These are phyloP conservation scores for Lumnitzera racemosa DNA, from an alignment of 345 rosid species.

Conservation along the genomic window DNA sequence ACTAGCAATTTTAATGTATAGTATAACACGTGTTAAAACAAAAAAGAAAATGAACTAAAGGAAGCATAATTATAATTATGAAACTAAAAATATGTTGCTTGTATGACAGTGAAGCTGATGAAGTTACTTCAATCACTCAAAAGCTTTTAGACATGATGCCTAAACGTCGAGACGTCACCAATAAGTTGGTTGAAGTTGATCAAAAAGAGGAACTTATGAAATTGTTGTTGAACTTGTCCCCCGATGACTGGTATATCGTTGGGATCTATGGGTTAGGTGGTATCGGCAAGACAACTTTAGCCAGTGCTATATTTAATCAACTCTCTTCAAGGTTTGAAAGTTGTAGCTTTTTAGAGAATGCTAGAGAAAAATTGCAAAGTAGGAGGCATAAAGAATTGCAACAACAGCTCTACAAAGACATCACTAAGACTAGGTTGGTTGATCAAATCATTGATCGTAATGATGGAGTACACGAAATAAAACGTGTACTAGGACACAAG, in stretches of 20 bases:
- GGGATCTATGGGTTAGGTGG: slow-evolving; percentile 4
- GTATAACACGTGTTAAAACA: no score
- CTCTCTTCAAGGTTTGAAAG: neutral
- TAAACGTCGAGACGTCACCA: neutral
- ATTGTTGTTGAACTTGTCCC: neutral
- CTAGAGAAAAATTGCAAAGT: neutral
- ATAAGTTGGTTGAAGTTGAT: neutral
- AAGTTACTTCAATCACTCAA: no score
- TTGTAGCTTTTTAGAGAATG: neutral
- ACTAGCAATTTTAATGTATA: no score
- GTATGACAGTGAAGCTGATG: no score
- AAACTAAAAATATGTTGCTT: no score
- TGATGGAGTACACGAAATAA: neutral
- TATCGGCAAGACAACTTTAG: slow-evolving; percentile 1
- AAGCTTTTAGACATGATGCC: neutral
- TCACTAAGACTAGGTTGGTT: neutral
- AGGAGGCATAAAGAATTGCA: neutral
- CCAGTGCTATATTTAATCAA: slow-evolving; percentile 1
- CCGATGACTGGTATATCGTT: neutral
- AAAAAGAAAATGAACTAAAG: no score
- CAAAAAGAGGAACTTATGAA: neutral
- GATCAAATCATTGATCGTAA: neutral
- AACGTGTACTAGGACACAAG: neutral
- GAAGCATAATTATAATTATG: no score
- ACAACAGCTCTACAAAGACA: neutral